Evolutionary conservation across 2,329 filamentous ascomycete genomes (phyloP).

Genomic region (Fusarium sp.): DNA sequence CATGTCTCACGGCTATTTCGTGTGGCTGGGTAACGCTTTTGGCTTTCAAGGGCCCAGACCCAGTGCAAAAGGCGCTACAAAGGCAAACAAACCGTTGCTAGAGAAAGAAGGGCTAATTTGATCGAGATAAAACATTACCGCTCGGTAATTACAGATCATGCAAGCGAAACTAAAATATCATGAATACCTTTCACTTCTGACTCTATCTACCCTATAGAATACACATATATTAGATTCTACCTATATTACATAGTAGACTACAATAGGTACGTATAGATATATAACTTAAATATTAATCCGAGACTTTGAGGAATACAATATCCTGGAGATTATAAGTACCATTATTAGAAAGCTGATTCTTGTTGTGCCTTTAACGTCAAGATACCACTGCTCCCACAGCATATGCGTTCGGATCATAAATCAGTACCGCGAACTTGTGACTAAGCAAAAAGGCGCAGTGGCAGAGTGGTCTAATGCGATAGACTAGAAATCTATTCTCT

Average conservation of each 20-base stretch:
- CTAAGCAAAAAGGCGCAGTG: conserved; percentile 19
- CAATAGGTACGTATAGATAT: rapidly evolving
- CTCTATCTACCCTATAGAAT: neutral
- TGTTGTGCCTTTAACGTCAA: neutral
- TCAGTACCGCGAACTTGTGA: neutral
- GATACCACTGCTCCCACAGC: neutral
- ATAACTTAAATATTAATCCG: neutral
- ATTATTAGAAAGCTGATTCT: neutral
- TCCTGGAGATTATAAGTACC: neutral
- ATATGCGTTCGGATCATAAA: rapidly evolving
- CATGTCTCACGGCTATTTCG: neutral
- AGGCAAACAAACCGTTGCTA: neutral
- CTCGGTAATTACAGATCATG: neutral
- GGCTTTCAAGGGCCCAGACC: neutral
- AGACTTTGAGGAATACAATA: too few relatives aligned
- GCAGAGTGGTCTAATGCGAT: conserved; percentile 34
- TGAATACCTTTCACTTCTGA: neutral
- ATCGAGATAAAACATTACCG: neutral
- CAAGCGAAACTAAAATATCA: neutral
- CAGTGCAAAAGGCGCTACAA: neutral
- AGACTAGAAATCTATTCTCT: conserved; percentile 33
- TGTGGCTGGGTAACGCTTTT: conserved; percentile 16
- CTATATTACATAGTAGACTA: neutral
- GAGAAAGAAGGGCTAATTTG: neutral
- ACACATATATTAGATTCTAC: rapidly evolving